Evolutionary conservation across 441 rosid genomes (phyloP).

Genomic region (Adansonia grandidieri): DNA sequence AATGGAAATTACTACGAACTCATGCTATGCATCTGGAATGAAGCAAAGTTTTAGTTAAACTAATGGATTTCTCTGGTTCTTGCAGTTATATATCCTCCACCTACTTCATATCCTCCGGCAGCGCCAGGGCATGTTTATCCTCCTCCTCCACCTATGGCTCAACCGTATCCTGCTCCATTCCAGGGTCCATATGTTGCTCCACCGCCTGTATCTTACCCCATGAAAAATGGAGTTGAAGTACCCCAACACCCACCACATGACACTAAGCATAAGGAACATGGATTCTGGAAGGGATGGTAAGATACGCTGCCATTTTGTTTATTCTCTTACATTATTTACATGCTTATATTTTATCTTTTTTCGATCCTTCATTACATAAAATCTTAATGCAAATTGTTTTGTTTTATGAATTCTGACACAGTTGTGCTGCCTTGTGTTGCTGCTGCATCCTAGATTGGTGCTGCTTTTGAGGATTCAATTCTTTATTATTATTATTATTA

Average conservation of each 20-base stretch:
- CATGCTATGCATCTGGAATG: not conserved
- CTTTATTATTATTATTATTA: too few species aligned
- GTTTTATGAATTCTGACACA: not conserved
- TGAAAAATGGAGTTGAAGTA: not conserved
- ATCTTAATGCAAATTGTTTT: not conserved
- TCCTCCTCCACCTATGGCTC: conserved; percentile 6
- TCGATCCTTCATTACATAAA: too few species aligned
- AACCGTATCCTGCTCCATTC: conserved; percentile 6
- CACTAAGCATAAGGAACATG: not conserved
- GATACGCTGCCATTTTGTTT: not conserved
- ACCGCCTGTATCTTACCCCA: conserved; percentile 8
- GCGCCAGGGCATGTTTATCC: not conserved
- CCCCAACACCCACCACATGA: not conserved
- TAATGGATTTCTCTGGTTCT: not conserved
- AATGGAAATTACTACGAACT: not conserved
- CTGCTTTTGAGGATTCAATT: conserved; percentile 5
- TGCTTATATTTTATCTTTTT: too few species aligned
- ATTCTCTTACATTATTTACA: not conserved
- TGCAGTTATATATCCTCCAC: conserved; percentile 17
- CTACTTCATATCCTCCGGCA: not conserved
- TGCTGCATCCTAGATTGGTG: conserved; percentile 16
- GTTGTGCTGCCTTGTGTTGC: conserved; percentile 24
- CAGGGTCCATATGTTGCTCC: conserved; percentile 19
- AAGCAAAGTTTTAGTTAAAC: not conserved
- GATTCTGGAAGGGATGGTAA: conserved; percentile 20